phyloP scores from a whole-genome alignment of 129 eudicot genomes.

The Helianthus tuberosus region DNA sequence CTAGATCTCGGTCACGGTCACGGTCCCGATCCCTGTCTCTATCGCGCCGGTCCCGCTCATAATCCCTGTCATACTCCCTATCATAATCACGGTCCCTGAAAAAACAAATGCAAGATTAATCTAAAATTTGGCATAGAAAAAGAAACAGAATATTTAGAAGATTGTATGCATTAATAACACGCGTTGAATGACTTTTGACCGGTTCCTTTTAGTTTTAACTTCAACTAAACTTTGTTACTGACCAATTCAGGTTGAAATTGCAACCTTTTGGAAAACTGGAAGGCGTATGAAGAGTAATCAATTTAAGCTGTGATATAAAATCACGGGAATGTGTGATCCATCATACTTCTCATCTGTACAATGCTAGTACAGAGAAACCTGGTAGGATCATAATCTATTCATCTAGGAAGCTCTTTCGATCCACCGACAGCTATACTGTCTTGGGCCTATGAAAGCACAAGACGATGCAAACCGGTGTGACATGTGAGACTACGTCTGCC shows the following conservation, averaged over 20 bases:
- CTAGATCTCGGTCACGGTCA: conserved; percentile 71
- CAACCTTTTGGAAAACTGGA: too few species aligned
- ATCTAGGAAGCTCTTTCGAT: conserved; percentile 73
- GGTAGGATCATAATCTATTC: conserved; percentile 71
- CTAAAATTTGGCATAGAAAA: background rate
- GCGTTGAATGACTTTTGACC: background rate
- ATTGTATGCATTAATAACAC: background rate
- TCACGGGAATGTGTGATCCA: conserved; percentile 61
- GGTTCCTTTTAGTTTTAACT: too few species aligned
- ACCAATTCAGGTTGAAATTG: too few species aligned
- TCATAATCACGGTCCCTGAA: conserved; percentile 66
- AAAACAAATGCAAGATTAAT: background rate
- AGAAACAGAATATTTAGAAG: too few species aligned
- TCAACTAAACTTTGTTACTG: background rate
- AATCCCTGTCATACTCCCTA: conserved; percentile 60
- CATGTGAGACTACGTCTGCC: conserved; percentile 18
- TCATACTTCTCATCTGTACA: conserved; percentile 98
- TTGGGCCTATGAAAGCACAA: conserved; percentile 29
- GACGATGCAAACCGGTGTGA: conserved; percentile 34
- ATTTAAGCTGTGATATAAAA: background rate
- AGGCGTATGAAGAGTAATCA: background rate
- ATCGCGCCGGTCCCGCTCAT: conserved; percentile 67
- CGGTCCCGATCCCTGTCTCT: conserved; percentile 75
- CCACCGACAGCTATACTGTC: conserved; percentile 46
- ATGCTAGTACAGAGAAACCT: conserved; percentile 99